Percentiles rank a stretch among this genome's conserved stretches.
These are phyloP conservation scores for Aeminium ludgeri DNA, from an alignment of 495 filamentous ascomycete species.

Conservation along the genomic window DNA sequence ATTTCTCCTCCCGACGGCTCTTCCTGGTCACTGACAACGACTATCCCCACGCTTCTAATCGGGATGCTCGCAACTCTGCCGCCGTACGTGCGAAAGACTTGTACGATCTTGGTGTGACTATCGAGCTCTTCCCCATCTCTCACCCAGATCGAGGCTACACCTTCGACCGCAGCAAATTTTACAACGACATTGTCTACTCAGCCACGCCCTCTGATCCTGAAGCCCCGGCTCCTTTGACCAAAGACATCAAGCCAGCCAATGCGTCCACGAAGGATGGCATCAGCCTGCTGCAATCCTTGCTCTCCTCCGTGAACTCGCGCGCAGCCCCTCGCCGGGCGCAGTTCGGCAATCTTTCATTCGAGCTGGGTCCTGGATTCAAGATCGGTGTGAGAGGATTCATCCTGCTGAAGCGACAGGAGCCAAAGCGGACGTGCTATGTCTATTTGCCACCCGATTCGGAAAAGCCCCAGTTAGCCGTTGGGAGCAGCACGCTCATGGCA, in stretches of 20 bases:
- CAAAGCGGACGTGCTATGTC: conserved; percentile 65
- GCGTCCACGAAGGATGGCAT: conserved; percentile 52
- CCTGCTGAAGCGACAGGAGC: conserved; percentile 64
- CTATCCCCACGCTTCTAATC: conserved; percentile 60
- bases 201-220: conserved; percentile 45
- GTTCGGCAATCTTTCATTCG: conserved; percentile 70
- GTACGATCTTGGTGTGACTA: conserved; percentile 82
- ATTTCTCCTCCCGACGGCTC: conserved; percentile 77
- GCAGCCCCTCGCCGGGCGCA: conserved; percentile 72
- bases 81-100: conserved; percentile 83
- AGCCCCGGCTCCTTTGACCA: conserved; percentile 35
- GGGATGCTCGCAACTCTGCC: conserved; percentile 52
- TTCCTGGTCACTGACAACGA: conserved; percentile 96
- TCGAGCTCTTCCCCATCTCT: conserved; percentile 89
- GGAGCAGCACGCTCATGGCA: conserved; percentile 52
- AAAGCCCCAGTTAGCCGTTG: conserved; percentile 59
- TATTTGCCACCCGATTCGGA: conserved; percentile 57
- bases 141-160: conserved; percentile 38
- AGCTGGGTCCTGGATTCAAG: conserved; percentile 66
- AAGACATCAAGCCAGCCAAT: conserved; percentile 21
- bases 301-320: conserved; percentile 83
- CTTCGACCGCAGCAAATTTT: conserved; percentile 79
- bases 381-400: conserved; percentile 92
- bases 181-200: conserved; percentile 43
- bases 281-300: conserved; percentile 59